Conservation (phyloP, 805 yeast genomes). For the Saturnispora besseyi region DNA sequence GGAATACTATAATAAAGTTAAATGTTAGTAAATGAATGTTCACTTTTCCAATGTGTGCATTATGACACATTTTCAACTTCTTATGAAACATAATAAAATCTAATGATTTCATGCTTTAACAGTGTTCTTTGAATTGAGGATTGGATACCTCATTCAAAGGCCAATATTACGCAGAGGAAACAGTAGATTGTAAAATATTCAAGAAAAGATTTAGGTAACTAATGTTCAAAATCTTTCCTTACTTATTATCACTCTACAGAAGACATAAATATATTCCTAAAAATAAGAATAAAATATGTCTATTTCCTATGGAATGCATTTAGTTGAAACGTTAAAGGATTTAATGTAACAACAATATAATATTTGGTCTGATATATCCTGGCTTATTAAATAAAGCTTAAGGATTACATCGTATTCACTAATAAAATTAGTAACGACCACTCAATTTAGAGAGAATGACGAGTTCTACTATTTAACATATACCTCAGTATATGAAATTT, state of each 20-base stretch:
- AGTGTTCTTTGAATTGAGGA: constrained; percentile 24
- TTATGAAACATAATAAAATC: constrained; percentile 1
- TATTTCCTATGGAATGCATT: constrained; percentile 30
- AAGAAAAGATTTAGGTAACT: constrained; percentile 4
- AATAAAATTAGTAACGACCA: constrained; percentile 11
- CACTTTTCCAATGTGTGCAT: background rate
- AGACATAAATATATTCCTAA: constrained; percentile 4
- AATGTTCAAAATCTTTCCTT: background rate
- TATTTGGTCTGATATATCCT: background rate
- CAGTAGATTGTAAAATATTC: constrained; percentile 14
- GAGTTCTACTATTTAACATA: constrained; percentile 15
- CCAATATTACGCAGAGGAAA: constrained; percentile 27
- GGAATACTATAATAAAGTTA: constrained; percentile 33
- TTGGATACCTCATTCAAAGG: constrained; percentile 23
- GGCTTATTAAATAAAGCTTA: background rate
- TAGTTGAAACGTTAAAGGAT: constrained; percentile 17
- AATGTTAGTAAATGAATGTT: background rate
- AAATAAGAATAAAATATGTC: constrained; percentile 10
- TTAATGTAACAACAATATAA: constrained; percentile 1
- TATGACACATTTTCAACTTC: no score
- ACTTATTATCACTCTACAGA: constrained; percentile 2
- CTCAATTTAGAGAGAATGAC: constrained; percentile 27
- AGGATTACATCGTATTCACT: constrained; percentile 20
- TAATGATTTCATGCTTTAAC: constrained; percentile 12
- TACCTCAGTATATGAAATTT: background rate